phyloP scores from a whole-genome alignment of 495 filamentous ascomycete genomes.

The Neurospora intermedia region DNA sequence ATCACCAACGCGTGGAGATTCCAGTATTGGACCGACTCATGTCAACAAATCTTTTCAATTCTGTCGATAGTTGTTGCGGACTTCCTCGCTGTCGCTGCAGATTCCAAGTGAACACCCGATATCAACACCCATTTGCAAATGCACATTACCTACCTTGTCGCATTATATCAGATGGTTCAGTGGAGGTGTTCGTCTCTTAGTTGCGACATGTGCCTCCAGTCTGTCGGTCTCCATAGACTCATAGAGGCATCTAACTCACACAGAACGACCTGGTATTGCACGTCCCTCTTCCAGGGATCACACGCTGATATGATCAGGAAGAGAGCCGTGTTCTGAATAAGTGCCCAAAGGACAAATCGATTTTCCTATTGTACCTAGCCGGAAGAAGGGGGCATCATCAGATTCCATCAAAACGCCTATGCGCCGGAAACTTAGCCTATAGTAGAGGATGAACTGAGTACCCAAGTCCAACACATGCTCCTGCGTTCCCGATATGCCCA shows the following conservation, averaged over 20 bases:
- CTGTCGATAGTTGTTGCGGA: too few relatives aligned
- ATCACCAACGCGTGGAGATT: neutral
- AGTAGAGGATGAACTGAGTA: neutral
- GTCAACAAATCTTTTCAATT: neutral
- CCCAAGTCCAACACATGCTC: neutral
- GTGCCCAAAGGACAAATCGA: neutral
- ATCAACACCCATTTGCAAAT: neutral
- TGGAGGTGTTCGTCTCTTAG: neutral
- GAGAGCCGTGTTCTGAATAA: neutral
- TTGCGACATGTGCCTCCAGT: neutral
- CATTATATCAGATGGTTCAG: neutral
- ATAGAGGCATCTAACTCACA: neutral
- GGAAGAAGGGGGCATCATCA: neutral
- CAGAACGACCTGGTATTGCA: neutral
- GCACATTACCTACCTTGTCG: neutral
- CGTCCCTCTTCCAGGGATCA: neutral
- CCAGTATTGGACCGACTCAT: neutral
- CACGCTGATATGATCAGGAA: neutral
- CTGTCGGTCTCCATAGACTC: neutral
- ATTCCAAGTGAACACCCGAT: neutral
- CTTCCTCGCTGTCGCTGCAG: too few relatives aligned
- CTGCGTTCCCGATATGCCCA: neutral
- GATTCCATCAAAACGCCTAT: slow-evolving; percentile 3
- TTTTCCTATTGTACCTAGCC: neutral
- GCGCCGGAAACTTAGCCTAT: slow-evolving; percentile 7